Evolutionary conservation across 192 early-diverging fungal species (phyloP).

Genomic region (Backusella tarrabulga): DNA sequence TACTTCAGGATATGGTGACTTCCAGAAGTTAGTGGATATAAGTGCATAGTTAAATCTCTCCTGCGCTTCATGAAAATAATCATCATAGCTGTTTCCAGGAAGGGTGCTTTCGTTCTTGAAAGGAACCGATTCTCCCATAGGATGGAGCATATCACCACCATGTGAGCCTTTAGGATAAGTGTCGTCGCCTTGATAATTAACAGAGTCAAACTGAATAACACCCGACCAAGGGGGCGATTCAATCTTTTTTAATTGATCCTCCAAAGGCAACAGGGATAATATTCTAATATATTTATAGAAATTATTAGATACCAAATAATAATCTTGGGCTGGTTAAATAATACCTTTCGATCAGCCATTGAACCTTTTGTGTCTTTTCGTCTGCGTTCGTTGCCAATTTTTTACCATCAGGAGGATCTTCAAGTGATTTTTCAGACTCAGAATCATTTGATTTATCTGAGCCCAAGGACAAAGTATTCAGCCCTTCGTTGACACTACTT

Average conservation of each 20-base stretch:
- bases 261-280: slow-evolving; percentile 35
- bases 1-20: slow-evolving; percentile 32
- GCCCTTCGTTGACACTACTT: slow-evolving; percentile 1
- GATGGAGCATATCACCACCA: neutral
- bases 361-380: slow-evolving; percentile 33
- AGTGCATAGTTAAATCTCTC: slow-evolving; percentile 37
- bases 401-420: slow-evolving; percentile 17
- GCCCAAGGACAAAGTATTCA: slow-evolving; percentile 4
- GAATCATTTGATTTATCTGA: neutral
- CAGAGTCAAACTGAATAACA: neutral
- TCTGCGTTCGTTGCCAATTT: slow-evolving; percentile 5
- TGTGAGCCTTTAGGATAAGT: neutral
- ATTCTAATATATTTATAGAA: slow-evolving; percentile 18
- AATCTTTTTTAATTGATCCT: slow-evolving; percentile 35
- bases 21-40: slow-evolving; percentile 36
- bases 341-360: slow-evolving; percentile 38
- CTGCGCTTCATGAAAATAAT: slow-evolving; percentile 41
- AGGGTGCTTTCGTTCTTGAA: slow-evolving; percentile 6
- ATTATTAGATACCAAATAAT: neutral
- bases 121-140: neutral
- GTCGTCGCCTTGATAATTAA: neutral
- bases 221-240: slow-evolving; percentile 28
- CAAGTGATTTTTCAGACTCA: slow-evolving; percentile 9
- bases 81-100: slow-evolving; percentile 38
- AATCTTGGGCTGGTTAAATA: too few species aligned